phyloP scores from a whole-genome alignment of 2,329 filamentous ascomycete genomes.

The Golovinomyces cichoracearum region DNA sequence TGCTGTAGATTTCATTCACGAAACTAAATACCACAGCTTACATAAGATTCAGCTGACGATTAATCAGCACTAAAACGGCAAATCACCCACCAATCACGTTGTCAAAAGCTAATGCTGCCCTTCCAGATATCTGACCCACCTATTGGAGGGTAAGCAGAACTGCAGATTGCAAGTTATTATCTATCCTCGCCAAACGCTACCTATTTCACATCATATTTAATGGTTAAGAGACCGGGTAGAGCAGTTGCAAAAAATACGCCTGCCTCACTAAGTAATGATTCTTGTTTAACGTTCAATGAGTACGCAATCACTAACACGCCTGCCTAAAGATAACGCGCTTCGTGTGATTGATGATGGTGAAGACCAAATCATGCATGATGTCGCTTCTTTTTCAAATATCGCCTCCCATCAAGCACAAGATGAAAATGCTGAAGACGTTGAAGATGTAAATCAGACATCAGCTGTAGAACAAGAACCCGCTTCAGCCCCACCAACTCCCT shows the following conservation, averaged over 20 bases:
- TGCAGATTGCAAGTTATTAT: background rate
- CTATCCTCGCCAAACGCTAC: background rate
- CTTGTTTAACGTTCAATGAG: background rate
- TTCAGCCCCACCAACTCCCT: slow-evolving; percentile 14
- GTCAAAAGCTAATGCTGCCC: background rate
- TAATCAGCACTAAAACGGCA: background rate
- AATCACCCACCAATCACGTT: background rate
- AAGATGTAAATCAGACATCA: slow-evolving; percentile 19
- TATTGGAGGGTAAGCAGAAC: too few species aligned
- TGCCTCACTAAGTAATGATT: slow-evolving; percentile 26
- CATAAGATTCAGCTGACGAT: too few species aligned
- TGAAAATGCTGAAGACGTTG: slow-evolving; percentile 24
- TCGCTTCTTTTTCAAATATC: slow-evolving; percentile 11
- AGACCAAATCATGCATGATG: slow-evolving; percentile 22
- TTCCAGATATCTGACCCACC: background rate
- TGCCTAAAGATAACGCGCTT: slow-evolving; percentile 20
- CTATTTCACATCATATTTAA: slow-evolving; percentile 3
- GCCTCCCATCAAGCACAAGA: slow-evolving; percentile 13
- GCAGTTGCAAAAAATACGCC: slow-evolving; percentile 28
- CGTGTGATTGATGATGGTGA: slow-evolving; percentile 20
- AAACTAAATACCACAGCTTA: too few species aligned
- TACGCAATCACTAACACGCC: slow-evolving; percentile 4
- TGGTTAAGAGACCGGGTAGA: slow-evolving; percentile 25
- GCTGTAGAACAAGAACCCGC: slow-evolving; percentile 25
- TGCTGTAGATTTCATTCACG: too few species aligned